Conservation (phyloP, 2,329 filamentous ascomycete genomes). For the Diaporthe citri region DNA sequence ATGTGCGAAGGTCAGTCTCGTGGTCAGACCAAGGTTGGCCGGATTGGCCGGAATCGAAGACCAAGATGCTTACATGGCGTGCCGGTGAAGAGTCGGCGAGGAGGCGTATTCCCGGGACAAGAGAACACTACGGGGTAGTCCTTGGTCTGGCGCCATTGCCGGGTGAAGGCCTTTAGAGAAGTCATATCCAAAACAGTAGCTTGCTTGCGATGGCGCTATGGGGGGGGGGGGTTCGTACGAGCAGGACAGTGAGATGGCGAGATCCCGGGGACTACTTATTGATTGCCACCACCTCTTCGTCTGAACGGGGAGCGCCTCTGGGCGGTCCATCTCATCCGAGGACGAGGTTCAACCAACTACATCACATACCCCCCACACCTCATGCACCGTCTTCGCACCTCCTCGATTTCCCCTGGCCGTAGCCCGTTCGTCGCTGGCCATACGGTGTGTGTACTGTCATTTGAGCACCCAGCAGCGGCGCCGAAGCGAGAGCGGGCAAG, state of each 20-base stretch:
- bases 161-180: slow-evolving; percentile 18
- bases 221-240: not conserved
- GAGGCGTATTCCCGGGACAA: slow-evolving; percentile 25
- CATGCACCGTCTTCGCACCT: slow-evolving; percentile 26
- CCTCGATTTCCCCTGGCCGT: slow-evolving; percentile 14
- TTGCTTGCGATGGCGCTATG: slow-evolving; percentile 13
- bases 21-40: not conserved
- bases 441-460: slow-evolving; percentile 27
- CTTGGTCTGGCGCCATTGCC: slow-evolving; percentile 22
- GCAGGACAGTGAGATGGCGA: not conserved
- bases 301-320: slow-evolving; percentile 7
- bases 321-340: not conserved
- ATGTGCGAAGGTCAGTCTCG: not conserved
- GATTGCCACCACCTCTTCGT: slow-evolving; percentile 16
- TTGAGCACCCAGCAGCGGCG: not conserved
- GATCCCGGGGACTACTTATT: slow-evolving; percentile 28
- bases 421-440: slow-evolving; percentile 1
- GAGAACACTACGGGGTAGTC: slow-evolving; percentile 24
- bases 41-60: not conserved
- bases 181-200: slow-evolving; percentile 24
- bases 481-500: slow-evolving; percentile 20
- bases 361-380: slow-evolving; percentile 24
- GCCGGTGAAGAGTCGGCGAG: slow-evolving; percentile 30
- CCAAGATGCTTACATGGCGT: slow-evolving; percentile 32
- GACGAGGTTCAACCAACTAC: slow-evolving; percentile 20